These are phyloP conservation scores for Centrapalus pauciflorus DNA, from an alignment of 129 eudicot species.

Conservation along the genomic window DNA sequence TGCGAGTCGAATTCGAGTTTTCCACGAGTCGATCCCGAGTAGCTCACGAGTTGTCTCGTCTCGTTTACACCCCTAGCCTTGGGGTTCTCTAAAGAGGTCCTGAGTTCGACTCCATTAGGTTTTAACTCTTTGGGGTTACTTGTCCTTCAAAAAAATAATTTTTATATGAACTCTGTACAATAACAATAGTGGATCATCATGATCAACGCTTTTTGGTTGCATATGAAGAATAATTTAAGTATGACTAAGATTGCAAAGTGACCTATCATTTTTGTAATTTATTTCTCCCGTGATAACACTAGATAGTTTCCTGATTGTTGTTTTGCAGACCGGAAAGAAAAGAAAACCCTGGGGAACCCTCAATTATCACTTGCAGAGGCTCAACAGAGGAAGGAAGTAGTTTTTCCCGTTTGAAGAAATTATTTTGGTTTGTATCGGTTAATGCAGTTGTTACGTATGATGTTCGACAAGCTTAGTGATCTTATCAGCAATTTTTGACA, in stretches of 20 bases:
- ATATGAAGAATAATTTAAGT: background rate
- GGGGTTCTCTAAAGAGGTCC: too few relatives aligned
- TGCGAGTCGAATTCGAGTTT: too few relatives aligned
- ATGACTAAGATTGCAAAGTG: background rate
- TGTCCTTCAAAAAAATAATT: too few relatives aligned
- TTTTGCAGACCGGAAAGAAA: conserved; percentile 29
- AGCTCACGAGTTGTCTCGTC: too few relatives aligned
- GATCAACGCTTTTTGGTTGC: too few relatives aligned
- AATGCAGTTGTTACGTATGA: conserved; percentile 9
- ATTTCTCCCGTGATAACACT: background rate
- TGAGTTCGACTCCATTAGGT: too few relatives aligned
- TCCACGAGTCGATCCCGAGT: too few relatives aligned
- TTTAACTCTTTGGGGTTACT: too few relatives aligned
- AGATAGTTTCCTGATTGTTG: background rate
- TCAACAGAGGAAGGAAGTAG: conserved; percentile 38
- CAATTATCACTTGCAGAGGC: conserved; percentile 38
- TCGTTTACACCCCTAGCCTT: too few relatives aligned
- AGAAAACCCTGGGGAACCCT: conserved; percentile 37
- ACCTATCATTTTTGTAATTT: background rate
- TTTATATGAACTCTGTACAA: background rate
- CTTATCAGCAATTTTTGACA: background rate
- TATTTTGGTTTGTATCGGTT: background rate
- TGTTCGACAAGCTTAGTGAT: conserved; percentile 7
- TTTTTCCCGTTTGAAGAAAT: background rate
- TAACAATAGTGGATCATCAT: background rate